Percentiles rank a stretch among this genome's conserved stretches.
phyloP scores from a whole-genome alignment of 2,329 filamentous ascomycete species.

The Monilinia aucupariae region DNA sequence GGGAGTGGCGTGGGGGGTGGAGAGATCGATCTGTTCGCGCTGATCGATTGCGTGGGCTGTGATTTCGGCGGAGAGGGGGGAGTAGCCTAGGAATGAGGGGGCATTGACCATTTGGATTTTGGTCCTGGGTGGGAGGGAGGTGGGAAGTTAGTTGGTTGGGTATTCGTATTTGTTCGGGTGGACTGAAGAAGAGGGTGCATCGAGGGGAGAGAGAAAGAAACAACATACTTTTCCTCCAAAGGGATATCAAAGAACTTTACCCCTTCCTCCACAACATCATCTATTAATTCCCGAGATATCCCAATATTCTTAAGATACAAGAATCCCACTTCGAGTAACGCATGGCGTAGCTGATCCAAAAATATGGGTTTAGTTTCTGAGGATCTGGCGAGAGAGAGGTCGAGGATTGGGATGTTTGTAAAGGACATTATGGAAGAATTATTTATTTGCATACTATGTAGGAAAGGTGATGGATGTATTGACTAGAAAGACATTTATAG shows the following conservation, averaged over 20 bases:
- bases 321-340: constrained; percentile 82
- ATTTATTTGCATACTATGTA: background rate
- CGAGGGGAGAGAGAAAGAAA: background rate
- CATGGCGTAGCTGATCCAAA: constrained; percentile 63
- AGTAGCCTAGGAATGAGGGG: constrained; percentile 66
- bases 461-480: background rate
- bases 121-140: constrained; percentile 36
- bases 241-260: constrained; percentile 73
- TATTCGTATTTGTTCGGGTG: constrained; percentile 37
- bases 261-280: constrained; percentile 61
- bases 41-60: constrained; percentile 73
- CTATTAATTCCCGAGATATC: constrained; percentile 59
- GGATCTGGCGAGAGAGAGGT: constrained; percentile 61
- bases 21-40: constrained; percentile 81
- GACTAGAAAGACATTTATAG: background rate
- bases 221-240: constrained; percentile 60
- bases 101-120: constrained; percentile 70
- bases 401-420: constrained; percentile 69
- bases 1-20: constrained; percentile 68
- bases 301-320: constrained; percentile 78
- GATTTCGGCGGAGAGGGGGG: constrained; percentile 58
- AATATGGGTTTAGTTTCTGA: constrained; percentile 66
- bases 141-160: background rate
- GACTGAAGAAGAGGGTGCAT: background rate
- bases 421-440: constrained; percentile 44